Evolutionary conservation across 2,329 filamentous ascomycete species (phyloP).

Genomic region (Pezizomycotina sp.): DNA sequence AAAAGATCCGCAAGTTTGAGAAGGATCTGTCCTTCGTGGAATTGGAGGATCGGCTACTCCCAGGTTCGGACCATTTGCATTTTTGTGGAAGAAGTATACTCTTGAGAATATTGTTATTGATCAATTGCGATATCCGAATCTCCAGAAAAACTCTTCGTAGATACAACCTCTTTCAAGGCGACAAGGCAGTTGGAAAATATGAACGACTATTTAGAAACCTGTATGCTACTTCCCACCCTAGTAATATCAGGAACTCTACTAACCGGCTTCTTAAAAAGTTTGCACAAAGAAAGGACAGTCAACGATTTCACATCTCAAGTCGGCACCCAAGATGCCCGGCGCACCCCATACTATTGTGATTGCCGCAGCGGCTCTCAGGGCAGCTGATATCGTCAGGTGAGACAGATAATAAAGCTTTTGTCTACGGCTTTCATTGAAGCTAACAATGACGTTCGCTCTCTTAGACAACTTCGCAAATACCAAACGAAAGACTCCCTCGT

Average conservation of each 20-base stretch:
- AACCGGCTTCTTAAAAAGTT: constrained; percentile 3
- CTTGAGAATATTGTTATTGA: background rate
- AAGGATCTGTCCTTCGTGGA: constrained; percentile 69
- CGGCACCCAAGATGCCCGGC: constrained; percentile 30
- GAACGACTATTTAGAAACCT: constrained; percentile 57
- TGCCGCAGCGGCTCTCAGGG: constrained; percentile 66
- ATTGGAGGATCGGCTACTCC: constrained; percentile 62
- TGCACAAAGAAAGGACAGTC: constrained; percentile 28
- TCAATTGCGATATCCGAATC: constrained; percentile 1
- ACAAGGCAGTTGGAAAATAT: constrained; percentile 54
- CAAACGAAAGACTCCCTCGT: constrained; percentile 62
- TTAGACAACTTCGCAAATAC: constrained; percentile 59
- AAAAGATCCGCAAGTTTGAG: constrained; percentile 61
- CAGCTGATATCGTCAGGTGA: constrained; percentile 66
- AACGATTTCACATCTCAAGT: constrained; percentile 25
- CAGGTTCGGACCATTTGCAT: constrained; percentile 39
- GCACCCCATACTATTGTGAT: constrained; percentile 76
- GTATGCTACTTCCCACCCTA: too few species aligned
- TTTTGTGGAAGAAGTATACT: background rate
- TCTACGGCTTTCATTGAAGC: constrained; percentile 18
- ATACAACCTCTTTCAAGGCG: constrained; percentile 60
- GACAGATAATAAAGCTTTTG: constrained; percentile 35
- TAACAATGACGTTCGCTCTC: too few species aligned
- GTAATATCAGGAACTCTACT: background rate
- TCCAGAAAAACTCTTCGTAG: constrained; percentile 54